phyloP scores from a whole-genome alignment of 257 asterid species.

The Leptodermis oblonga region DNA sequence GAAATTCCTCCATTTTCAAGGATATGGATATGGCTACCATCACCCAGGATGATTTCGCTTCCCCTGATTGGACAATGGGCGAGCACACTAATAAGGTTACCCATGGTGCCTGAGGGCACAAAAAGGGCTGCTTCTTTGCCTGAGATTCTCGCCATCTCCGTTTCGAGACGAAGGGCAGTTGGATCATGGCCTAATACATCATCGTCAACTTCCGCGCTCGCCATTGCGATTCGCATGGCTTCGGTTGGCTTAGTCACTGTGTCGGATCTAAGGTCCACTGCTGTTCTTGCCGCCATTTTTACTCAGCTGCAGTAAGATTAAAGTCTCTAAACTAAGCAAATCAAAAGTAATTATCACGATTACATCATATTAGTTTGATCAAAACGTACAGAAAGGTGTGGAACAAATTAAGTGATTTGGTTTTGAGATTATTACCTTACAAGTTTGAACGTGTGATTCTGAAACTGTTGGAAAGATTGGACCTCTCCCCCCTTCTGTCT shows the following conservation, averaged over 20 bases:
- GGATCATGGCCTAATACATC: slow-evolving; percentile 92
- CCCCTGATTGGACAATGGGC: slow-evolving; percentile 88
- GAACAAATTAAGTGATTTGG: no score
- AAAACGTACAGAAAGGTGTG: no score
- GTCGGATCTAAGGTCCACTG: slow-evolving; percentile 95
- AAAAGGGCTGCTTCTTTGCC: slow-evolving; percentile 90
- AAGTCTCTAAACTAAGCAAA: no score
- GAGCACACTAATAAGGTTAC: slow-evolving; percentile 86
- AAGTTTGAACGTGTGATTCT: no score
- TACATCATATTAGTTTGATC: no score
- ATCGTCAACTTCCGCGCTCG: slow-evolving; percentile 93
- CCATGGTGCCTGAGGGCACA: slow-evolving; percentile 99
- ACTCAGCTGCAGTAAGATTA: no score
- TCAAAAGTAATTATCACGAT: no score
- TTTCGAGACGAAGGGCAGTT: slow-evolving; percentile 76
- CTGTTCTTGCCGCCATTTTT: slow-evolving; percentile 67
- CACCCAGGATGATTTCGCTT: slow-evolving; percentile 93
- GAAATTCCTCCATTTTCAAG: slow-evolving; percentile 99
- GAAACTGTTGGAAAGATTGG: no score
- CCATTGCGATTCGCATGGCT: slow-evolving; percentile 88
- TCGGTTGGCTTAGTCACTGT: slow-evolving; percentile 95
- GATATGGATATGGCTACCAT: slow-evolving; percentile 76
- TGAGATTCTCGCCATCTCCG: slow-evolving; percentile 64
- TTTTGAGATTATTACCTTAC: no score
- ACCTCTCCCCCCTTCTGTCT: no score